Evolutionary conservation across 352 stramenopile species (phyloP), one percentile per base, ranked within the genome.

Genomic region (Phytophthora pluvialis): DNA sequence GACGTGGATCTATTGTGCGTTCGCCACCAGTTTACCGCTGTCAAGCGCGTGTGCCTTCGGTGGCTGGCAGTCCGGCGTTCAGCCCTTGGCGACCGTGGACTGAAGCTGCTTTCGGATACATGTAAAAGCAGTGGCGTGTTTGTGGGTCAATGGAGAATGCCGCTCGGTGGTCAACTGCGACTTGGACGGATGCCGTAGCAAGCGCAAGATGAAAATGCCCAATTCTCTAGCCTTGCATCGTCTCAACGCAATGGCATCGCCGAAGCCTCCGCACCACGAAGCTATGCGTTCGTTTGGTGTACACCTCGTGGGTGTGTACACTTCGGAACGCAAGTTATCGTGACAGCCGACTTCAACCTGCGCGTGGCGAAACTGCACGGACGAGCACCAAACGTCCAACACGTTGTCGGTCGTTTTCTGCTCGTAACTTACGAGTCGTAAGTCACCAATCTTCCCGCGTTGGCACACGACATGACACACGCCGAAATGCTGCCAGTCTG

Each of bases 51-150:
- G 25, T 21, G 28, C 38, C 11, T 50, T 36, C 49, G 50, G 50
- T 50, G 16, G 29, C 38, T 28, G 26, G 18, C 32, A 12, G 21
- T 21, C 21, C 21, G 21, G 21, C 21, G 21, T 16, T 15, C 18
- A 48, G 11, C 18, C 18, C 18, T 48, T 48, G 13, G 47, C 21
- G 16, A 16, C 16, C 31, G 13, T 29, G 13, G 10, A 11, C 26
- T 10, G 35, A 56, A 40, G 44, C 25, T 49, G 55, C 47, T 31
- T 2, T 65, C 18, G 47, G 57, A 59, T 65, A 51, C 57, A 65
- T 65, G 47, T 65, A 65, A 47, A 65, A 59, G 47, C 38, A 51
- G 45, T 36, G 57, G 15, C 28, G 16, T 61, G 52, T 43, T 50
- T 50, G 52, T 60, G 15, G 8, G 31, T 43, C 42, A 62, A 53